phyloP scores from a whole-genome alignment of 805 yeast genomes.

The Danielia reshetovae region DNA sequence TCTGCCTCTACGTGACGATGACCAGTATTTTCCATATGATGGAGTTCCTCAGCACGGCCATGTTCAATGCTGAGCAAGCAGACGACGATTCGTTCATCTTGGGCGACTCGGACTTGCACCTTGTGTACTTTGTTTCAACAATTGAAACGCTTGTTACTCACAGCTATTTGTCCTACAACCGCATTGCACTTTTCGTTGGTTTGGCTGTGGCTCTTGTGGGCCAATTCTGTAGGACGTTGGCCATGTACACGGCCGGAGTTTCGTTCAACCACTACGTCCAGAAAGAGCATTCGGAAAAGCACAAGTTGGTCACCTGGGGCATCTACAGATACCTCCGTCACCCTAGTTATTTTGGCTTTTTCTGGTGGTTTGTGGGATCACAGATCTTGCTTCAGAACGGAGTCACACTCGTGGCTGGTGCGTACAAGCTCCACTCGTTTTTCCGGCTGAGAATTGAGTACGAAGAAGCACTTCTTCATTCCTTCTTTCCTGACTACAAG shows the following conservation, averaged over 20 bases:
- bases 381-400: constrained; percentile 71
- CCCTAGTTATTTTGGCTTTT: constrained; percentile 90
- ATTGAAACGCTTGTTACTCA: constrained; percentile 1
- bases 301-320: constrained; percentile 69
- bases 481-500: constrained; percentile 64
- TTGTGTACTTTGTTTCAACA: constrained; percentile 17
- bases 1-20: constrained; percentile 10
- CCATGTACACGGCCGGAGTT: constrained; percentile 85
- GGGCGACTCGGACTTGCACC: constrained; percentile 27
- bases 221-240: constrained; percentile 63
- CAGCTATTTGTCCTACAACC: neutral
- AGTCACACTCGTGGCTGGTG: constrained; percentile 51
- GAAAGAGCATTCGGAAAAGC: constrained; percentile 46
- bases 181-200: constrained; percentile 36
- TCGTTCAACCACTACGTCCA: constrained; percentile 84
- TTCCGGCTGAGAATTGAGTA: constrained; percentile 61
- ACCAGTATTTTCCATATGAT: constrained; percentile 65
- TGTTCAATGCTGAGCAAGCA: constrained; percentile 62
- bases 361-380: constrained; percentile 89
- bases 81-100: constrained; percentile 53
- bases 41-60: constrained; percentile 79
- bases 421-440: constrained; percentile 59
- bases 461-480: constrained; percentile 65
- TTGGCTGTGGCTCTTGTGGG: constrained; percentile 49
- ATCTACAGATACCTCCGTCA: constrained; percentile 68